Conservation (phyloP, 1,284 basidiomycete species). For the Sanghuangporus weigelae region DNA sequence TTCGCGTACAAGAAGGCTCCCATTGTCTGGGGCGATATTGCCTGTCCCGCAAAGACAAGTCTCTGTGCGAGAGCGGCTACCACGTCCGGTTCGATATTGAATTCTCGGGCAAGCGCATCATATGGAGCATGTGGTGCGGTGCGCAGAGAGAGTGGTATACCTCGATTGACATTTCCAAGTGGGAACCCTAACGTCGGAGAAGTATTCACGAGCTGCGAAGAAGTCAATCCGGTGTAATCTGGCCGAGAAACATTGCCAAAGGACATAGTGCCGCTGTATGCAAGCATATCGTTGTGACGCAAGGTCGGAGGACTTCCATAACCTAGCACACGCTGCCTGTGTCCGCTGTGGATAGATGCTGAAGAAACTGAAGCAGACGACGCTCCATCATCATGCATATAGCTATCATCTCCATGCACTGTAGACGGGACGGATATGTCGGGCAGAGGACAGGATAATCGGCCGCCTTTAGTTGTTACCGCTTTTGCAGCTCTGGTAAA, state of each 20-base stretch:
- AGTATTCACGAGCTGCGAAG: slow-evolving; percentile 9
- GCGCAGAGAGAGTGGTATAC: slow-evolving; percentile 12
- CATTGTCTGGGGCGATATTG: background rate
- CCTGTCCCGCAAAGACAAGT: slow-evolving; percentile 26
- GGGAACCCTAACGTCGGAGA: slow-evolving; percentile 18
- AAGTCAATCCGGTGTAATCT: background rate
- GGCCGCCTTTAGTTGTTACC: slow-evolving; percentile 1
- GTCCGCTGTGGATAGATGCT: background rate
- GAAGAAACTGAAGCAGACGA: background rate
- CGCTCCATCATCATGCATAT: background rate
- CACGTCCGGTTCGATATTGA: slow-evolving; percentile 62
- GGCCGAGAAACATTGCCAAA: background rate
- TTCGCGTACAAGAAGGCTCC: slow-evolving; percentile 6
- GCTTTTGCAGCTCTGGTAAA: background rate
- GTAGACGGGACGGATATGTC: background rate
- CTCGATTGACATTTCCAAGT: slow-evolving; percentile 12
- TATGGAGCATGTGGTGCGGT: slow-evolving; percentile 28
- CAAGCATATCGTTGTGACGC: background rate
- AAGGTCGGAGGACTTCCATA: slow-evolving; percentile 8
- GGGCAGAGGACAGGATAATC: slow-evolving; percentile 6
- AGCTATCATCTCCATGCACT: background rate
- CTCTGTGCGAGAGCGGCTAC: slow-evolving; percentile 65
- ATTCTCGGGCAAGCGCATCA: slow-evolving; percentile 60
- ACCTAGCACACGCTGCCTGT: slow-evolving; percentile 1
- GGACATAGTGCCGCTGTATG: background rate